Conservation (phyloP, 2,329 filamentous ascomycete genomes). For the Sarocladiaceae sp. region DNA sequence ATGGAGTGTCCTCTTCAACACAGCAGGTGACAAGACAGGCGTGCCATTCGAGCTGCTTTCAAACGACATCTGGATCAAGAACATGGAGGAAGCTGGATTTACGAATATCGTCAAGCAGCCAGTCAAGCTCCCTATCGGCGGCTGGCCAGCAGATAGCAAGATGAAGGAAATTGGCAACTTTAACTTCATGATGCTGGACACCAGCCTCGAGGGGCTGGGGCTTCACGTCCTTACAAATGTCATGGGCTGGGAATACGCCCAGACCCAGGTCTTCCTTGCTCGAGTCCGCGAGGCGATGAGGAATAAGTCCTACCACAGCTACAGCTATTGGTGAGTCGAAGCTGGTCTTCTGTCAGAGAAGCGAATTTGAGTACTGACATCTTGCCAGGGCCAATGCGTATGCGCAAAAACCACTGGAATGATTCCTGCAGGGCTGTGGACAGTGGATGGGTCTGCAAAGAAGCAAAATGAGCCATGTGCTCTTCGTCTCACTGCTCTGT, state of each 20-base stretch:
- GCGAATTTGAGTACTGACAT: no score
- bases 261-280: conserved; percentile 18
- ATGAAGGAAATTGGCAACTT: conserved; percentile 15
- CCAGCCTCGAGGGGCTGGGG: conserved; percentile 22
- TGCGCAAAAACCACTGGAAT: no score
- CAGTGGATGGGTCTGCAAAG: no score
- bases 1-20: background rate
- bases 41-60: background rate
- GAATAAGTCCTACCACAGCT: no score
- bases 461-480: no score
- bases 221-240: conserved; percentile 21
- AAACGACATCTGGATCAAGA: background rate
- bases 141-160: conserved; percentile 14
- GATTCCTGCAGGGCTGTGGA: no score
- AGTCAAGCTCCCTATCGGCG: conserved; percentile 13
- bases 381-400: no score
- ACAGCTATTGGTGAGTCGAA: no score
- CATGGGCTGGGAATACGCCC: conserved; percentile 19
- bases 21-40: conserved; percentile 9
- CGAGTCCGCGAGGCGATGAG: background rate
- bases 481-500: no score
- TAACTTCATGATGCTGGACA: conserved; percentile 19
- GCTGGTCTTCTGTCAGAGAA: no score
- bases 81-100: conserved; percentile 20
- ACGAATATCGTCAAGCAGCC: conserved; percentile 11